phyloP scores from a whole-genome alignment of 2,329 filamentous ascomycete genomes.

The Tolypocladium endophyticum region DNA sequence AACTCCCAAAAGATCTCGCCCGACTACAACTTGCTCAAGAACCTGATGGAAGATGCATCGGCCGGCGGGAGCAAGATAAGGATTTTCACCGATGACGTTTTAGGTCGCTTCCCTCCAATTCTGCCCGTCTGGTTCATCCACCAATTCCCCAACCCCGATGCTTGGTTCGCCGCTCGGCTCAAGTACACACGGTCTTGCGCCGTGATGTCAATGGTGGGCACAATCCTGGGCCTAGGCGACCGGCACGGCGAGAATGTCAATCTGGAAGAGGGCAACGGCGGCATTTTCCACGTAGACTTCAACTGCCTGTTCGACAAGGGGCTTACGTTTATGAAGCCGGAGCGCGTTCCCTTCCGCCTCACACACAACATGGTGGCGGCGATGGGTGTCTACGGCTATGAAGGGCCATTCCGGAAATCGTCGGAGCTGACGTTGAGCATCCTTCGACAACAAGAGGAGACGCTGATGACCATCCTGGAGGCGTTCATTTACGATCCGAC shows the following conservation, averaged over 20 bases:
- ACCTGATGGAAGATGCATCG: slow-evolving; percentile 53
- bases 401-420: slow-evolving; percentile 83
- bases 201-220: slow-evolving; percentile 99
- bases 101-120: slow-evolving; percentile 65
- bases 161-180: slow-evolving; percentile 83
- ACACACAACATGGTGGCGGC: slow-evolving; percentile 98
- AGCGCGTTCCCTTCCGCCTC: slow-evolving; percentile 88
- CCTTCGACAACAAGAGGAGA: slow-evolving; percentile 85
- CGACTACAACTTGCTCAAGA: slow-evolving; percentile 59
- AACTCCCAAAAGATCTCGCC: slow-evolving; percentile 58
- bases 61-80: slow-evolving; percentile 47
- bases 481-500: slow-evolving; percentile 97
- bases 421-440: slow-evolving; percentile 81
- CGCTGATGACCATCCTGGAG: slow-evolving; percentile 92
- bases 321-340: slow-evolving; percentile 86
- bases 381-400: slow-evolving; percentile 90
- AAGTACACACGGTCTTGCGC: slow-evolving; percentile 88
- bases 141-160: slow-evolving; percentile 79
- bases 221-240: slow-evolving; percentile 86
- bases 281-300: slow-evolving; percentile 96
- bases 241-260: slow-evolving; percentile 96
- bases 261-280: slow-evolving; percentile 86
- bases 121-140: slow-evolving; percentile 93
- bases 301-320: slow-evolving; percentile 99
- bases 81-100: slow-evolving; percentile 59